Conservation (phyloP, 1,284 basidiomycete genomes). For the Naganishia albida region DNA sequence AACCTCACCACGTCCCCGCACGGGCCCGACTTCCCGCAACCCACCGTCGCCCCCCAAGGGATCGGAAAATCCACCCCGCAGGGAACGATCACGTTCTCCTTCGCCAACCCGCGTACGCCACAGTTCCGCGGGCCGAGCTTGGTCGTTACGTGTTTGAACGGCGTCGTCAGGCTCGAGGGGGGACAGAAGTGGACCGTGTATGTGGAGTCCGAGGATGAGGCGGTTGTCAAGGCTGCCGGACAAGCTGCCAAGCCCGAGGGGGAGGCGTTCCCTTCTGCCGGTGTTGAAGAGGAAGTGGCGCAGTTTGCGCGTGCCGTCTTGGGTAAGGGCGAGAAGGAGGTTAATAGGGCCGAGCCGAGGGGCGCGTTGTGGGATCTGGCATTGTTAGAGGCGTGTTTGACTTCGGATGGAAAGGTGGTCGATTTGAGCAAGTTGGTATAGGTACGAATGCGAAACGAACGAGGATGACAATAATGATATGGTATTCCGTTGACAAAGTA, state of each 20-base stretch:
- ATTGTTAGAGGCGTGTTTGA: slow-evolving; percentile 73
- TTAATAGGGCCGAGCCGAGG: slow-evolving; percentile 43
- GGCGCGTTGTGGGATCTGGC: slow-evolving; percentile 70
- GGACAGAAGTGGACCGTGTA: slow-evolving; percentile 60
- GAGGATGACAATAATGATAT: no score
- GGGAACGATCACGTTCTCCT: slow-evolving; percentile 47
- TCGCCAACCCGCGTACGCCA: slow-evolving; percentile 43
- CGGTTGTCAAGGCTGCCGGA: slow-evolving; percentile 42
- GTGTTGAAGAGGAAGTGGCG: slow-evolving; percentile 64
- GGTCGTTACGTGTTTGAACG: slow-evolving; percentile 44
- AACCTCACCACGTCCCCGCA: slow-evolving; percentile 63
- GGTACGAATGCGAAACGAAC: neutral
- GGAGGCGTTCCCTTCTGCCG: slow-evolving; percentile 55
- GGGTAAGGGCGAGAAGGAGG: slow-evolving; percentile 33
- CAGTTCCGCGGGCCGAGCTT: slow-evolving; percentile 37
- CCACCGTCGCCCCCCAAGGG: slow-evolving; percentile 27
- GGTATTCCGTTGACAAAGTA: no score
- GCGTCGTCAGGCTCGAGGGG: slow-evolving; percentile 53
- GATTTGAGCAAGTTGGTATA: slow-evolving; percentile 58
- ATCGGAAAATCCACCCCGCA: slow-evolving; percentile 42
- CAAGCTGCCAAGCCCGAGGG: slow-evolving; percentile 55
- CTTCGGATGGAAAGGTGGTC: slow-evolving; percentile 64
- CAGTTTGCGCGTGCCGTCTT: slow-evolving; percentile 63
- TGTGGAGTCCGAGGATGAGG: slow-evolving; percentile 57
- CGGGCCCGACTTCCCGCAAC: slow-evolving; percentile 48